Conservation (phyloP, 306 rosid species). For the Fragaria ananassa region DNA sequence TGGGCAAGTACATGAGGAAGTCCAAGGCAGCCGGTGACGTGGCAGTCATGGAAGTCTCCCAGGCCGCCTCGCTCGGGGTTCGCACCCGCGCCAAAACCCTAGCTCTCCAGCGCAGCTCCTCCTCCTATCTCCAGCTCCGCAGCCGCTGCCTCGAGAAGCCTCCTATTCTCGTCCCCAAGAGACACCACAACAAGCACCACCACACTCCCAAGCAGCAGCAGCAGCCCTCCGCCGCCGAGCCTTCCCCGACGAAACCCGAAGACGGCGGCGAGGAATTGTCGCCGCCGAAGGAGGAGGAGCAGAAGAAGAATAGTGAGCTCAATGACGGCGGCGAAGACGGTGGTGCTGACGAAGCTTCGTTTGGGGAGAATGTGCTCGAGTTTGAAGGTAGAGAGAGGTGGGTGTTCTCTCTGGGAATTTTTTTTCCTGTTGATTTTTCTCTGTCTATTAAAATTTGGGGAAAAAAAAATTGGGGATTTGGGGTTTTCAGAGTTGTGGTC, state of each 20-base stretch:
- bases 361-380: constrained; percentile 84
- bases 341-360: constrained; percentile 64
- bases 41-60: constrained; percentile 58
- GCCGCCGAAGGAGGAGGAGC: constrained; percentile 22
- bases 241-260: neutral
- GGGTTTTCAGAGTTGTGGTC: constrained; percentile 5
- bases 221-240: neutral
- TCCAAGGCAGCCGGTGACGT: constrained; percentile 56
- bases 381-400: constrained; percentile 91
- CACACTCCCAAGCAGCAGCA: neutral
- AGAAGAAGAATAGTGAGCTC: neutral
- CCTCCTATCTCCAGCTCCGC: constrained; percentile 80
- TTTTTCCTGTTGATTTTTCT: neutral
- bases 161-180: constrained; percentile 20
- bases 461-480: neutral
- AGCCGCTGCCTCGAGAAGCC: constrained; percentile 75
- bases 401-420: constrained; percentile 17
- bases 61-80: constrained; percentile 41
- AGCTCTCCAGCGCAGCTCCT: constrained; percentile 53
- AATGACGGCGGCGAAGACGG: constrained; percentile 17
- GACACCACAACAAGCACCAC: neutral
- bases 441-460: neutral
- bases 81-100: constrained; percentile 94
- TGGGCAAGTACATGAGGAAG: constrained; percentile 95
- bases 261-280: constrained; percentile 10